Percentiles rank a stretch among this genome's conserved stretches.
Evolutionary conservation across 805 yeast genomes (phyloP).

Genomic region (Ogataea paraovalis): DNA sequence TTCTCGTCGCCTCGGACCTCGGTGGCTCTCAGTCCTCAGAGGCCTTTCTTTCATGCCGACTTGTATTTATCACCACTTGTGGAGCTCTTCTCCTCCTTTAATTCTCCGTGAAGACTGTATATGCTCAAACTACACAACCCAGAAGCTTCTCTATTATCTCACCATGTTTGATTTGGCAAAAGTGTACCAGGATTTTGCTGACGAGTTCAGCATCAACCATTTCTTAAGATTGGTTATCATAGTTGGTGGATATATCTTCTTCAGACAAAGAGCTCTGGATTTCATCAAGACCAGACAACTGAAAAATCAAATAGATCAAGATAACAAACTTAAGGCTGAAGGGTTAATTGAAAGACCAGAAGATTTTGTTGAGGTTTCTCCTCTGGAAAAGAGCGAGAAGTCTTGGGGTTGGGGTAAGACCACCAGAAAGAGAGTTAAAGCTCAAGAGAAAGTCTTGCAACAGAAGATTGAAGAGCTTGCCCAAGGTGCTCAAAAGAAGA

Average conservation of each 20-base stretch:
- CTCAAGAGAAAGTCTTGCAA: slow-evolving; percentile 51
- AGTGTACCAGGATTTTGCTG: slow-evolving; percentile 35
- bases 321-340: slow-evolving; percentile 39
- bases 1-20: no score
- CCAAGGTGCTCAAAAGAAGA: slow-evolving; percentile 26
- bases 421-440: slow-evolving; percentile 57
- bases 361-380: slow-evolving; percentile 22
- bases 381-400: slow-evolving; percentile 36
- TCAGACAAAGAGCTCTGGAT: slow-evolving; percentile 53
- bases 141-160: background rate
- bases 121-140: background rate
- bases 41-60: no score
- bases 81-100: background rate
- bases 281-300: slow-evolving; percentile 56
- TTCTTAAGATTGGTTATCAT: slow-evolving; percentile 45
- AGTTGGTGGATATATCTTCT: slow-evolving; percentile 59
- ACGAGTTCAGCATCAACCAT: slow-evolving; percentile 42
- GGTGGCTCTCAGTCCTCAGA: no score
- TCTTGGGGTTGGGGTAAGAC: slow-evolving; percentile 79
- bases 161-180: slow-evolving; percentile 26
- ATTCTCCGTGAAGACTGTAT: background rate
- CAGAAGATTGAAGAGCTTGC: slow-evolving; percentile 42
- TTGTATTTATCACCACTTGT: background rate
- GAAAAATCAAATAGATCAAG: slow-evolving; percentile 42
- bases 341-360: slow-evolving; percentile 32